phyloP scores from a whole-genome alignment of 148 eudicot species.

The Rhododendron molle region DNA sequence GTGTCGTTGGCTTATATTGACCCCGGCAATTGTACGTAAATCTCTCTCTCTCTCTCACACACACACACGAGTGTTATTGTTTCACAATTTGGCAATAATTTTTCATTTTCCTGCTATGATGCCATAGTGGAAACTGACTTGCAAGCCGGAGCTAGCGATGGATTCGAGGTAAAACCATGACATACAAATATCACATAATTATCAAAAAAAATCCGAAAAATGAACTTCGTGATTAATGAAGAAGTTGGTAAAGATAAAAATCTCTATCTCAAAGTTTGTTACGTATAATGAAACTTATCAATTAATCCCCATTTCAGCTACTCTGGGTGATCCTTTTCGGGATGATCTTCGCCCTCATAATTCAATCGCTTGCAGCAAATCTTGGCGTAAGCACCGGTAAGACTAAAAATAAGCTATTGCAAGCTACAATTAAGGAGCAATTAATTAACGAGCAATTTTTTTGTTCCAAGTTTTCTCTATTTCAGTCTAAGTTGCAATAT shows the following conservation, averaged over 20 bases:
- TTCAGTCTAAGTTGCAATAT: not conserved
- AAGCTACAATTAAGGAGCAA: not conserved
- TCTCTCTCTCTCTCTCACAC: slow-evolving; percentile 1
- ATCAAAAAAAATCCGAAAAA: too few species aligned
- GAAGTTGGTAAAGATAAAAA: too few species aligned
- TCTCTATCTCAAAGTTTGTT: not conserved
- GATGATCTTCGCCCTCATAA: slow-evolving; percentile 58
- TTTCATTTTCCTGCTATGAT: not conserved
- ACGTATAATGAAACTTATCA: not conserved
- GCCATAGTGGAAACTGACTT: slow-evolving; percentile 85
- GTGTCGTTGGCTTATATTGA: slow-evolving; percentile 76
- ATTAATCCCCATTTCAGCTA: slow-evolving; percentile 25
- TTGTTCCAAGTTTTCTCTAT: not conserved
- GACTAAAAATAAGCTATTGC: not conserved
- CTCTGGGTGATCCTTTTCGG: slow-evolving; percentile 88
- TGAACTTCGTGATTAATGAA: not conserved
- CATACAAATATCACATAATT: not conserved
- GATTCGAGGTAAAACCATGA: slow-evolving; percentile 4
- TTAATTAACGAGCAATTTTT: not conserved
- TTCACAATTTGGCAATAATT: not conserved
- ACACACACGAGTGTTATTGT: not conserved
- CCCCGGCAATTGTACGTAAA: slow-evolving; percentile 65
- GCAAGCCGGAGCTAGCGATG: slow-evolving; percentile 85
- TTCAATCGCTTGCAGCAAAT: not conserved
- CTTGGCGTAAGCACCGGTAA: not conserved